Conservation (phyloP, 2,329 filamentous ascomycete species). For the Diaporthe aspalathi region DNA sequence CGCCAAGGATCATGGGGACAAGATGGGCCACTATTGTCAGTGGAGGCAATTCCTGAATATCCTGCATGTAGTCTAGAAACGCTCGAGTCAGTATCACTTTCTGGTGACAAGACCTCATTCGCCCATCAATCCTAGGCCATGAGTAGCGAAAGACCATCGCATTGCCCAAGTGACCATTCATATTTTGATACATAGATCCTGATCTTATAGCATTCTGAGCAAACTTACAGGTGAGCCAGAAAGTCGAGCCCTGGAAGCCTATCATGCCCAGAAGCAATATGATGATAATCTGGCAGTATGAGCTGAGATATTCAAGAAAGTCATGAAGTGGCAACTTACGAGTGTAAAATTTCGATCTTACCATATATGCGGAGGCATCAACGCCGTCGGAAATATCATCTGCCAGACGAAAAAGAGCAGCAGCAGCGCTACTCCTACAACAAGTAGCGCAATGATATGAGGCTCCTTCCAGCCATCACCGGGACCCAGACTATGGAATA, state of each 20-base stretch:
- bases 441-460: conserved; percentile 11
- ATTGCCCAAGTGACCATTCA: no score
- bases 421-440: background rate
- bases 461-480: background rate
- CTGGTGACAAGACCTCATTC: no score
- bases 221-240: conserved; percentile 12
- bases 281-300: background rate
- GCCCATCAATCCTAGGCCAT: no score
- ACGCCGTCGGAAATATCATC: background rate
- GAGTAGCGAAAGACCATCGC: no score
- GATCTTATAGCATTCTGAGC: no score
- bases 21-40: background rate
- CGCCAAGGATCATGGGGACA: background rate
- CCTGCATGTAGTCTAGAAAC: background rate
- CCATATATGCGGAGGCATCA: conserved; percentile 10
- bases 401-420: conserved; percentile 6
- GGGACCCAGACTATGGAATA: background rate
- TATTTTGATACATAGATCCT: no score
- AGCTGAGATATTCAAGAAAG: background rate
- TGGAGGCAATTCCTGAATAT: background rate
- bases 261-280: conserved; percentile 7
- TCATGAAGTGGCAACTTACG: background rate
- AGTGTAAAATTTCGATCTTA: background rate
- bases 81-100: background rate
- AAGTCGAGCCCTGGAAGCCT: conserved; percentile 11